Conservation (phyloP, 2,329 filamentous ascomycete species). For the Lachnellula cervina region DNA sequence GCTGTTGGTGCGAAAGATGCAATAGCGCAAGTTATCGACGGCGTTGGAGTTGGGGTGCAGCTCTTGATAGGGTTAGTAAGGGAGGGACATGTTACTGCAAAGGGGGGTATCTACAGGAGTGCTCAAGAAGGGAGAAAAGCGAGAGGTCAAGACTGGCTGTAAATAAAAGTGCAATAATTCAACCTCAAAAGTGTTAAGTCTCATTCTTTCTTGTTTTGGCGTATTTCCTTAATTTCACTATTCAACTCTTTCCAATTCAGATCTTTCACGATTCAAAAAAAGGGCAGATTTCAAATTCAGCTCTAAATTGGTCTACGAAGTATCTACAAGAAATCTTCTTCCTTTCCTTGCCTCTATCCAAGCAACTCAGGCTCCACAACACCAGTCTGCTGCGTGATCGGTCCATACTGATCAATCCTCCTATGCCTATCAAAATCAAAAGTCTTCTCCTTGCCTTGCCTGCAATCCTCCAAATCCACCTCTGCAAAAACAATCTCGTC, state of each 20-base stretch:
- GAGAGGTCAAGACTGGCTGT: constrained; percentile 40
- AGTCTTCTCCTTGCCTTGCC: constrained; percentile 42
- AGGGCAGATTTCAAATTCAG: not conserved
- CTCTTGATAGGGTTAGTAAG: constrained; percentile 41
- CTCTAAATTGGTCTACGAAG: not conserved
- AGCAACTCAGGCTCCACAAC: constrained; percentile 33
- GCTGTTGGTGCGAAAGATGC: constrained; percentile 40
- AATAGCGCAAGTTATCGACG: constrained; percentile 44
- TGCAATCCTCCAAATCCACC: constrained; percentile 44
- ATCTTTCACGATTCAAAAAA: too few relatives aligned
- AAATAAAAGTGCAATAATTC: constrained; percentile 1
- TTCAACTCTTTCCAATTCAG: too few relatives aligned
- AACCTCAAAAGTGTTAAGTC: not conserved
- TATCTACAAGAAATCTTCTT: not conserved
- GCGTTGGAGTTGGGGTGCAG: constrained; percentile 44
- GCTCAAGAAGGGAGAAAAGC: constrained; percentile 35
- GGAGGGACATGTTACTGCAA: constrained; percentile 41
- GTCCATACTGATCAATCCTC: constrained; percentile 39
- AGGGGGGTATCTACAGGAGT: constrained; percentile 39
- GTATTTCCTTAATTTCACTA: too few relatives aligned
- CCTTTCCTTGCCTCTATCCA: constrained; percentile 13
- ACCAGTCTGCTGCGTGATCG: constrained; percentile 39
- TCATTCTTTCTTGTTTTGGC: not conserved
- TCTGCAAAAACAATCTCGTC: constrained; percentile 49
- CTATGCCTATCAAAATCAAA: constrained; percentile 43